These are phyloP conservation scores for bread wheat (Triticum aestivum) DNA, from an alignment of 176 grass and related monocot genomes.

Conservation along the genomic window DNA sequence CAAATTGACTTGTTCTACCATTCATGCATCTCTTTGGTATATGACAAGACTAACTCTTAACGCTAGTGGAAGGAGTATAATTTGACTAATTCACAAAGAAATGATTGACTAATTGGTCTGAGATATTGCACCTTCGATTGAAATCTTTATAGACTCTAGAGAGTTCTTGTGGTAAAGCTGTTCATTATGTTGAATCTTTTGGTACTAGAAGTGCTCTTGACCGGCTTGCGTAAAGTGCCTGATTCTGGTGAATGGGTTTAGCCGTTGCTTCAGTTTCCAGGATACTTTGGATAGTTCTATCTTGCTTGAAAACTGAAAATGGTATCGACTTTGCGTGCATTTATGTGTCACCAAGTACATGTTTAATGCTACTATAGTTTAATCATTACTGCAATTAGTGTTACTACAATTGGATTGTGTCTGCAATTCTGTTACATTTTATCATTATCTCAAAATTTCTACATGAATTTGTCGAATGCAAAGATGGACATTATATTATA, in stretches of 20 bases:
- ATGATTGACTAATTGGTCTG: neutral
- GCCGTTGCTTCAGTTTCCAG: neutral
- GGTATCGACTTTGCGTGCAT: slow-evolving; percentile 1
- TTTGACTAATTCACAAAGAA: neutral
- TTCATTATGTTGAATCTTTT: neutral
- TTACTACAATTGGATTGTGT: slow-evolving; percentile 4
- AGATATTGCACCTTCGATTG: neutral
- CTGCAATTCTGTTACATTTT: slow-evolving; percentile 21
- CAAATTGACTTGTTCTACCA: no score
- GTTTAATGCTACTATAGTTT: neutral
- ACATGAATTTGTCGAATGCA: neutral
- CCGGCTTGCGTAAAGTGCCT: neutral
- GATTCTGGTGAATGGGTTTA: slow-evolving; percentile 11
- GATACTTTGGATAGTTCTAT: neutral
- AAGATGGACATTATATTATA: slow-evolving; percentile 1
- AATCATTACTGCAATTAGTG: slow-evolving; percentile 2
- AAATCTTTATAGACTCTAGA: neutral
- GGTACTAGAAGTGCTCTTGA: neutral
- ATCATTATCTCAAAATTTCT: neutral
- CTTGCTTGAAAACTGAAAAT: slow-evolving; percentile 9
- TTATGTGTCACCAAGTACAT: neutral
- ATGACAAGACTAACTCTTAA: no score
- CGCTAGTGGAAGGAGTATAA: neutral
- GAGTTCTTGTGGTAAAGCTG: neutral
- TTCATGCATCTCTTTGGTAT: no score